Percentiles rank a stretch among this genome's conserved stretches.
phyloP scores from a whole-genome alignment of 1,139 yeast species.

The Geotrichum restrictum region DNA sequence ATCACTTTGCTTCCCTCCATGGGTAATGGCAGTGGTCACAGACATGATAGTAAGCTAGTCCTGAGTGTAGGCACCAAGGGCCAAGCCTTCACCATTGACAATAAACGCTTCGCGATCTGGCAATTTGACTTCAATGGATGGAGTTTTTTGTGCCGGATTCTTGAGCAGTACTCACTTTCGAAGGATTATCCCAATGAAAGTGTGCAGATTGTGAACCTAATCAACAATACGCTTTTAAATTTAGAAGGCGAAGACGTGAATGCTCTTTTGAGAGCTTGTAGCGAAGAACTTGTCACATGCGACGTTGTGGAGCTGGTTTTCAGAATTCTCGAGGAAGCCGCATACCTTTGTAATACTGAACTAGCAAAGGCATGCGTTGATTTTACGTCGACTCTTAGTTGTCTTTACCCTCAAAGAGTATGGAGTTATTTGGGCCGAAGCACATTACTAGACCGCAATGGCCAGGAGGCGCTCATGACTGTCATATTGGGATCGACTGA shows the following conservation, averaged over 20 bases:
- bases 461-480: slow-evolving; percentile 65
- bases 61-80: slow-evolving; percentile 64
- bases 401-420: slow-evolving; percentile 49
- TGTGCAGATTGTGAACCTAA: slow-evolving; percentile 50
- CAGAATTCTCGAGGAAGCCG: slow-evolving; percentile 63
- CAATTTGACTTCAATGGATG: slow-evolving; percentile 77
- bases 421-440: slow-evolving; percentile 78
- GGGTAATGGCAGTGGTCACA: neutral
- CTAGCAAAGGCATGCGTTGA: slow-evolving; percentile 49
- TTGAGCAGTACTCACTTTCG: slow-evolving; percentile 51
- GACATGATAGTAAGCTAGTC: slow-evolving; percentile 25
- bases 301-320: slow-evolving; percentile 69
- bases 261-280: slow-evolving; percentile 47
- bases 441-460: slow-evolving; percentile 58
- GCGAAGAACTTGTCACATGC: slow-evolving; percentile 58
- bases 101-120: slow-evolving; percentile 66
- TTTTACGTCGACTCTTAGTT: slow-evolving; percentile 50
- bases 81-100: slow-evolving; percentile 46
- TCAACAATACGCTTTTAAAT: slow-evolving; percentile 50
- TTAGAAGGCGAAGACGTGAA: slow-evolving; percentile 44
- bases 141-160: slow-evolving; percentile 73
- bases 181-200: slow-evolving; percentile 43
- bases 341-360: slow-evolving; percentile 51
- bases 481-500: slow-evolving; percentile 70
- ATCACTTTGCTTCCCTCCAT: slow-evolving; percentile 43